A percentile compares a stretch with the other conserved stretches of the same genome.
phyloP scores from a whole-genome alignment of 2,329 filamentous ascomycete genomes.

The Diaporthe batatas region DNA sequence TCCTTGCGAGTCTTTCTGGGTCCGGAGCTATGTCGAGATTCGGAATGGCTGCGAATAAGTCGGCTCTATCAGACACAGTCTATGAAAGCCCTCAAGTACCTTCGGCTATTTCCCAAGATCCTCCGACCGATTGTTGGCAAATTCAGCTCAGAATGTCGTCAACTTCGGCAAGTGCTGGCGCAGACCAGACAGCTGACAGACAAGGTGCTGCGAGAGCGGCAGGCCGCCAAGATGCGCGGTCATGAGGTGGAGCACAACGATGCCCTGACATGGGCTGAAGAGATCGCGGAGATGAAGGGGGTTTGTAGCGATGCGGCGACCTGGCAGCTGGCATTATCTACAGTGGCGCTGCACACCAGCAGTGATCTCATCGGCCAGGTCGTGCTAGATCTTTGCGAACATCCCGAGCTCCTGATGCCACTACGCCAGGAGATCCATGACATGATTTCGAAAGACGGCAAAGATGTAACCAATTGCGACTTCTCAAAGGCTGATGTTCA shows the following conservation, averaged over 20 bases:
- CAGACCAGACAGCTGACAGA: not conserved
- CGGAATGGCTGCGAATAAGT: not conserved
- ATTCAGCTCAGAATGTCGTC: not conserved
- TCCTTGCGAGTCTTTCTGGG: not conserved
- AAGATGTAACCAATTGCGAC: not conserved
- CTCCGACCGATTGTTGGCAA: not conserved
- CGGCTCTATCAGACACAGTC: not conserved
- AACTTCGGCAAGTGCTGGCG: not conserved
- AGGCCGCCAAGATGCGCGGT: not conserved
- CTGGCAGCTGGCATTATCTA: not conserved
- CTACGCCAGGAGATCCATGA: not conserved
- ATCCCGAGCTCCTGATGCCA: not conserved
- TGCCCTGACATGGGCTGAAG: not conserved
- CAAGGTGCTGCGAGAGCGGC: not conserved
- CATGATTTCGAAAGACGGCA: not conserved
- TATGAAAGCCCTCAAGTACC: not conserved
- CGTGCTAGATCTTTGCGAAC: conserved; percentile 4
- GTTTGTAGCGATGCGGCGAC: not conserved
- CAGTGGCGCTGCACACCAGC: not conserved
- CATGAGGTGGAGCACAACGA: not conserved
- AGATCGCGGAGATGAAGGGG: not conserved
- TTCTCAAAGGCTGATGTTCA: not conserved
- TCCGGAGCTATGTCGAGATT: not conserved
- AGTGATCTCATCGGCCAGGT: not conserved
- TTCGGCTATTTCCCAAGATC: not conserved